These are phyloP conservation scores for Metschnikowia santaceciliae DNA, from an alignment of 805 yeast genomes.

Conservation along the genomic window DNA sequence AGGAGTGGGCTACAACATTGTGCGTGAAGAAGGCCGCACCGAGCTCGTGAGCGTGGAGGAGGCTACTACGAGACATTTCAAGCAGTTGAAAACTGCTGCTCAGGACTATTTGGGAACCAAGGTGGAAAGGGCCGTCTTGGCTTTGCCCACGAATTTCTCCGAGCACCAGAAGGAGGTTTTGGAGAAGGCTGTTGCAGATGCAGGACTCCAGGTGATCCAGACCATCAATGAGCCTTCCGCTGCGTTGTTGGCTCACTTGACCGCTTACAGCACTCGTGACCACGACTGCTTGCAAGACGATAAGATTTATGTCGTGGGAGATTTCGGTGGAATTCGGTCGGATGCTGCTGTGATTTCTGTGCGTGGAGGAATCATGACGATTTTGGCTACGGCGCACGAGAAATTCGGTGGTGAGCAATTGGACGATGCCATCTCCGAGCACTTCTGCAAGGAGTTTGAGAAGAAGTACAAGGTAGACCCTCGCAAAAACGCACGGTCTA, in stretches of 20 bases:
- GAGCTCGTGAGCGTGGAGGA: conserved; percentile 69
- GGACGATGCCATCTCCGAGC: conserved; percentile 75
- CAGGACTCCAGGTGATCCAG: conserved; percentile 80
- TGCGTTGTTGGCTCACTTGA: conserved; percentile 78
- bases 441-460: conserved; percentile 90
- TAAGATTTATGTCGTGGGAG: conserved; percentile 85
- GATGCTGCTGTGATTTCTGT: conserved; percentile 93
- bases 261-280: conserved; percentile 31
- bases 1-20: conserved; percentile 60
- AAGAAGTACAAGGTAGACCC: conserved; percentile 83
- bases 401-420: conserved; percentile 83
- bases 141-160: conserved; percentile 87
- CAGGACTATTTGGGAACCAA: conserved; percentile 83
- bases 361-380: conserved; percentile 90
- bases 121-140: conserved; percentile 78
- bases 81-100: conserved; percentile 80
- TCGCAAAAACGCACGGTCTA: conserved; percentile 71
- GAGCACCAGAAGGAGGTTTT: conserved; percentile 68
- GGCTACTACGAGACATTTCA: conserved; percentile 78
- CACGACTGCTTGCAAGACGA: conserved; percentile 50
- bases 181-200: conserved; percentile 55
- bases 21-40: conserved; percentile 44
- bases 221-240: conserved; percentile 90
- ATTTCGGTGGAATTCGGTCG: conserved; percentile 93
- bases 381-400: conserved; percentile 81